phyloP scores from a whole-genome alignment of 2,329 filamentous ascomycete genomes.

The Ophiocordyceps polyrhachis-furcata region DNA sequence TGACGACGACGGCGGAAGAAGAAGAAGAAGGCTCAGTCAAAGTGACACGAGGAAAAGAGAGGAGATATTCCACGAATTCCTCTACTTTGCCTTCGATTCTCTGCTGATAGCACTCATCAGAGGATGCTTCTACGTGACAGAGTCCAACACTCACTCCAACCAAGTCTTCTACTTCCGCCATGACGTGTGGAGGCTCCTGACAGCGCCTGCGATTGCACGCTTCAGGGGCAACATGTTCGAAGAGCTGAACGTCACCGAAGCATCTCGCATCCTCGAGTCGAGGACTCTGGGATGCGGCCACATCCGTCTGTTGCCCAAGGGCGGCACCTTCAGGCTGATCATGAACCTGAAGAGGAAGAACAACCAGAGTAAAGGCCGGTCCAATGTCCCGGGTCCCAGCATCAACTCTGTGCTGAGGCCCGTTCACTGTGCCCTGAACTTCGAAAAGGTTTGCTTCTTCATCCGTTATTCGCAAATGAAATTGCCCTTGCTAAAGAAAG shows the following conservation, averaged over 20 bases:
- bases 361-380: slow-evolving; percentile 30
- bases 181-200: slow-evolving; percentile 67
- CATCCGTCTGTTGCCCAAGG: slow-evolving; percentile 69
- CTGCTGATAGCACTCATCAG: slow-evolving; percentile 73
- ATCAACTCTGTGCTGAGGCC: slow-evolving; percentile 42
- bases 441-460: slow-evolving; percentile 45
- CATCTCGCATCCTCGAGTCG: slow-evolving; percentile 36
- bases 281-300: slow-evolving; percentile 58
- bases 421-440: slow-evolving; percentile 56
- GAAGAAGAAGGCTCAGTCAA: slow-evolving; percentile 36
- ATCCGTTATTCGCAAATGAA: not conserved
- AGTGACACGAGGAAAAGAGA: slow-evolving; percentile 58
- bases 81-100: slow-evolving; percentile 90
- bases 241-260: slow-evolving; percentile 43
- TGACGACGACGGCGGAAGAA: slow-evolving; percentile 11
- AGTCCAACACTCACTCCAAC: slow-evolving; percentile 64
- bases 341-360: slow-evolving; percentile 61
- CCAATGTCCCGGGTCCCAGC: slow-evolving; percentile 36
- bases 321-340: slow-evolving; percentile 58
- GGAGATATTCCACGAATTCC: slow-evolving; percentile 65
- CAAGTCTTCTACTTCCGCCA: slow-evolving; percentile 87
- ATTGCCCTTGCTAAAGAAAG: not conserved
- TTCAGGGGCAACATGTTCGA: slow-evolving; percentile 63
- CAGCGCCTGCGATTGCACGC: slow-evolving; percentile 49
- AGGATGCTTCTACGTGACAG: slow-evolving; percentile 85